Conservation (phyloP, 768 basidiomycete genomes). For the Tylopilus felleus region DNA sequence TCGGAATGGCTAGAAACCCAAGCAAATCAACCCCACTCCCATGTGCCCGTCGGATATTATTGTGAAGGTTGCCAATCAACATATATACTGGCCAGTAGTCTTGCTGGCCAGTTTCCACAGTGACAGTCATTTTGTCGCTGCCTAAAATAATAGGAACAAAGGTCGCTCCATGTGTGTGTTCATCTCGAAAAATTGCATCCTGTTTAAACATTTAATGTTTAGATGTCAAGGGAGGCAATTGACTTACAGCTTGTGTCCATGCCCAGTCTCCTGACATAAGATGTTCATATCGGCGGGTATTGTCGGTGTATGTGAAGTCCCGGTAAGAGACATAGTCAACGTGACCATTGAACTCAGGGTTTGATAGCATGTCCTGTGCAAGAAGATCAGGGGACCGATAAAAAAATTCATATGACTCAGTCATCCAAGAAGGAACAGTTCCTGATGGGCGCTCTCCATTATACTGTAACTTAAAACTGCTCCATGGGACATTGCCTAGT, state of each 20-base stretch:
- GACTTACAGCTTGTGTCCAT: neutral
- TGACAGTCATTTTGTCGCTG: too few species aligned
- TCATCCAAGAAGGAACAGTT: neutral
- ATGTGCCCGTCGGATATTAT: too few species aligned
- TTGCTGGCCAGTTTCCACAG: too few species aligned
- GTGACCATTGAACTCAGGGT: neutral
- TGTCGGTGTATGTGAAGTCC: neutral
- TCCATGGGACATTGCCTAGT: constrained; percentile 37
- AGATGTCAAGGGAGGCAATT: too few species aligned
- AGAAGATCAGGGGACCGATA: neutral
- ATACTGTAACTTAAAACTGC: constrained; percentile 19
- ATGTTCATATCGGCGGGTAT: neutral
- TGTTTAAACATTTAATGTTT: too few species aligned
- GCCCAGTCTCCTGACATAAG: neutral
- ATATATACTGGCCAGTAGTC: too few species aligned
- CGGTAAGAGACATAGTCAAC: neutral
- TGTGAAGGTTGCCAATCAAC: too few species aligned
- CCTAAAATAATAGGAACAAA: too few species aligned
- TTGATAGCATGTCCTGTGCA: neutral
- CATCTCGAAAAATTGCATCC: too few species aligned
- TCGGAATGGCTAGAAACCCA: too few species aligned
- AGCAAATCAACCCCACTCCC: too few species aligned
- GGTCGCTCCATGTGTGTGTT: too few species aligned
- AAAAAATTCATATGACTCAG: neutral
- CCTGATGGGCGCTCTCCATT: neutral